Conservation (phyloP, 208 protist genomes). For the Novymonas esmeraldas region DNA sequence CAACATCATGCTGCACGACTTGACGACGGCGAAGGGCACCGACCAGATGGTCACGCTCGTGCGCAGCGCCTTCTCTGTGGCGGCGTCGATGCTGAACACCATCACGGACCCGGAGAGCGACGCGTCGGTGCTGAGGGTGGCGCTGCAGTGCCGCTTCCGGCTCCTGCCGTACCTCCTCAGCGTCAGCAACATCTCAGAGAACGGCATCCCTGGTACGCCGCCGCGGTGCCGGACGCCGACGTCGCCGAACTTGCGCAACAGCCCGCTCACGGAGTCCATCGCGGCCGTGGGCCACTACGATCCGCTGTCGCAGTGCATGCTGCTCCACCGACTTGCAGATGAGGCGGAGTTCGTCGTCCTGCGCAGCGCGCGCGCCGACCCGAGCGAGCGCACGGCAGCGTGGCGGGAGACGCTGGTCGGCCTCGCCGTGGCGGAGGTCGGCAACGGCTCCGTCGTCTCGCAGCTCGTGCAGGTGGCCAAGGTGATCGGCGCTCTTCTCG, state of each 20-base stretch:
- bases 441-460: constrained; percentile 49
- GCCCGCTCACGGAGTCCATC: constrained; percentile 61
- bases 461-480: constrained; percentile 68
- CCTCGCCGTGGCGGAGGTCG: constrained; percentile 42
- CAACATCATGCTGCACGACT: constrained; percentile 77
- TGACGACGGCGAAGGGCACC: constrained; percentile 48
- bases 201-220: constrained; percentile 43
- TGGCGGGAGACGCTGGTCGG: constrained; percentile 58
- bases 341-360: constrained; percentile 74
- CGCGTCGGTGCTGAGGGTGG: constrained; percentile 48
- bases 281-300: constrained; percentile 60
- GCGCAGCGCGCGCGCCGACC: constrained; percentile 38
- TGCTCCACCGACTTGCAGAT: constrained; percentile 52
- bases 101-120: constrained; percentile 43
- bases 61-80: constrained; percentile 56
- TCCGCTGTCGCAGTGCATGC: constrained; percentile 67
- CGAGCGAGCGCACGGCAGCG: constrained; percentile 18
- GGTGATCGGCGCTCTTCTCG: constrained; percentile 60
- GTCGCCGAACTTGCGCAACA: constrained; percentile 53
- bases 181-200: constrained; percentile 59
- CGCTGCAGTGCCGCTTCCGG: constrained; percentile 71
- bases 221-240: constrained; percentile 36
- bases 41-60: constrained; percentile 74
- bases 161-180: constrained; percentile 69
- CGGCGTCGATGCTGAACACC: constrained; percentile 37